Evolutionary conservation across 768 basidiomycete species (phyloP), one percentile per base, ranked within the genome.

Genomic region (Tulasnella sp.): DNA sequence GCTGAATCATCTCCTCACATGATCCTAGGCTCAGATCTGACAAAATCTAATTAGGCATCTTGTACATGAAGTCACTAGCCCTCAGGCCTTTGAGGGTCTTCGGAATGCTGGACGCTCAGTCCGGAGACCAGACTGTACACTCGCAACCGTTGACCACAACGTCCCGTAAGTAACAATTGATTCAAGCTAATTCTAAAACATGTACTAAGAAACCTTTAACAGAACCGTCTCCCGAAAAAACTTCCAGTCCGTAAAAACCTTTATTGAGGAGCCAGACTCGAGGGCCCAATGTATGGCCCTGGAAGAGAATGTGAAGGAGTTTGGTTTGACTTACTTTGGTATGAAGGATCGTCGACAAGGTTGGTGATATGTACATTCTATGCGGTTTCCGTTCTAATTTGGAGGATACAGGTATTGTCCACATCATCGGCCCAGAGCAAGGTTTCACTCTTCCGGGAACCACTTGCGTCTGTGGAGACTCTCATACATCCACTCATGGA

Each of bases 1-100:
- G 69, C 58, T n/a, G 20, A 1, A 19, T 20, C 1, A 20, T 2
- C 27, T 31, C 25, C 13, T 4, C 15, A 15, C 41, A 31, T 4
- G 22, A 24, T 22, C 24, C 6, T 5, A 19, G 52, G 8, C 40
- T 9, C n/a, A 25, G 16, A 8, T 19, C n/a, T n/a, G 20, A 34
- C 51, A 5, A 12, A 19, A 25, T 16, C n/a, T 47, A 20, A 22
- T 15, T n/a, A 70, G 76, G 52, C 76, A 77, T 61, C 67, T 77
- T 33, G 84, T 93, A 20, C 88, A 91, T 59, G 89, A 91, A 70
- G 89, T 92, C 46, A 91, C 89, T n/a, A 85, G 81, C 52, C 89
- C 89, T 34, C 89, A 92, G 65, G 89, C 89, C 2, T 89, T 89
- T 60, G 86, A 88, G 66, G 86, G 86, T 61, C 69, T 90, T 77